These are phyloP conservation scores for Alliaria petiolata DNA, from an alignment of 345 rosid species.

Conservation along the genomic window DNA sequence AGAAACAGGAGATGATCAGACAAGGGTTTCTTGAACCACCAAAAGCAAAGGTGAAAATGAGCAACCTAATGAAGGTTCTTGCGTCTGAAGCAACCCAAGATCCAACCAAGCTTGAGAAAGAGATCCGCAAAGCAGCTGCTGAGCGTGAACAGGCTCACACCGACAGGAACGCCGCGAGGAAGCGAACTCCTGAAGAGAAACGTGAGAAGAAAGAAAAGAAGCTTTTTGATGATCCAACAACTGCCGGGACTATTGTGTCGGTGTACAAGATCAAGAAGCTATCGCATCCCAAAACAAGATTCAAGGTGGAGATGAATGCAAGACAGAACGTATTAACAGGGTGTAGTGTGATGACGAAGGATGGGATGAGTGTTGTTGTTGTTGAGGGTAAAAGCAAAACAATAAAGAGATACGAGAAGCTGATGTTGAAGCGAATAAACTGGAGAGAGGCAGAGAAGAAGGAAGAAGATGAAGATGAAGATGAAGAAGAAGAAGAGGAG, in stretches of 20 bases:
- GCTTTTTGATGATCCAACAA: conserved; percentile 71
- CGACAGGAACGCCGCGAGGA: conserved; percentile 80
- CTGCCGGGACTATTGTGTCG: conserved; percentile 67
- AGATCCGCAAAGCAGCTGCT: conserved; percentile 87
- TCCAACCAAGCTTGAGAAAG: conserved; percentile 91
- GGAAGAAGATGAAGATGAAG: conserved; percentile 50
- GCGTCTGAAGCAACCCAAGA: conserved; percentile 97
- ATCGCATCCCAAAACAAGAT: conserved; percentile 75
- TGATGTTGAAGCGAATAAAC: conserved; percentile 79
- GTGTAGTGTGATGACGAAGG: conserved; percentile 60
- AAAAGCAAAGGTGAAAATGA: conserved; percentile 90
- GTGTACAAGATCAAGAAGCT: conserved; percentile 81
- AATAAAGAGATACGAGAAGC: conserved; percentile 81
- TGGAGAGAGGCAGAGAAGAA: conserved; percentile 79
- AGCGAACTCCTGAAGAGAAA: conserved; percentile 88
- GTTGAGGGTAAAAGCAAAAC: conserved; percentile 92
- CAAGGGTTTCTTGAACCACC: conserved; percentile 95
- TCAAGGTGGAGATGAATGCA: conserved; percentile 90
- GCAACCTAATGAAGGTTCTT: conserved; percentile 92
- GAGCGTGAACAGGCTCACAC: conserved; percentile 98
- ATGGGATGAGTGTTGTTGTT: conserved; percentile 68
- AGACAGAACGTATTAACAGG: conserved; percentile 81
- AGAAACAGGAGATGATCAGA: conserved; percentile 92
- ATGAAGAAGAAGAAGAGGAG: conserved; percentile 29
- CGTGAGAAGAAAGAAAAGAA: conserved; percentile 91